These are phyloP conservation scores for Millerozyma miso DNA, from an alignment of 805 yeast genomes.

Conservation along the genomic window DNA sequence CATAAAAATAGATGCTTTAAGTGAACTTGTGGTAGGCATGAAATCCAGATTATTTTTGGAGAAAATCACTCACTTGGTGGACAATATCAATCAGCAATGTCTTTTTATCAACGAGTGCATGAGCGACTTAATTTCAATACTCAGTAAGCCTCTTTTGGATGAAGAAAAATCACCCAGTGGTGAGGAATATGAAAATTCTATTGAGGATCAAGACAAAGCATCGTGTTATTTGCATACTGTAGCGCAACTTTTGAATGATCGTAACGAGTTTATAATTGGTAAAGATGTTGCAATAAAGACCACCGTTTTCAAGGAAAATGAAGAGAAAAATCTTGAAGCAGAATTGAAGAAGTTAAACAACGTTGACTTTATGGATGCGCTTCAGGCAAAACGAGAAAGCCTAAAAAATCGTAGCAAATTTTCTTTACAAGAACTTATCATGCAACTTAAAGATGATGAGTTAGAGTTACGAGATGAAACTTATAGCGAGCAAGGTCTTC, in stretches of 20 bases:
- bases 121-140: conserved; percentile 33
- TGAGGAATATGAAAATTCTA: conserved; percentile 71
- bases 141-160: conserved; percentile 47
- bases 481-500: conserved; percentile 6
- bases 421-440: conserved; percentile 31
- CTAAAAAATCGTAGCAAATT: conserved; percentile 28
- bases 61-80: conserved; percentile 15
- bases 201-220: conserved; percentile 71
- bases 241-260: conserved; percentile 31
- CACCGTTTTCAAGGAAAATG: conserved; percentile 12
- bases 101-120: conserved; percentile 50
- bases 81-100: conserved; percentile 50
- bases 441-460: conserved; percentile 24
- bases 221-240: conserved; percentile 54
- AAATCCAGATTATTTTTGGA: conserved; percentile 17
- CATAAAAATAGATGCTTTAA: conserved; percentile 15
- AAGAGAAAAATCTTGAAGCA: conserved; percentile 15
- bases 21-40: conserved; percentile 15
- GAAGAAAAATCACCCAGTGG: conserved; percentile 55
- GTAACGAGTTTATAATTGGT: conserved; percentile 39
- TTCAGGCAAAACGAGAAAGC: conserved; percentile 17
- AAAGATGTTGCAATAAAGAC: conserved; percentile 18
- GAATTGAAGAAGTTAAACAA: conserved; percentile 26
- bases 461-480: conserved; percentile 20
- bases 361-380: conserved; percentile 17